Base-by-base conservation (phyloP, 805 yeast genomes). In the Ogataea zsoltii region DNA sequence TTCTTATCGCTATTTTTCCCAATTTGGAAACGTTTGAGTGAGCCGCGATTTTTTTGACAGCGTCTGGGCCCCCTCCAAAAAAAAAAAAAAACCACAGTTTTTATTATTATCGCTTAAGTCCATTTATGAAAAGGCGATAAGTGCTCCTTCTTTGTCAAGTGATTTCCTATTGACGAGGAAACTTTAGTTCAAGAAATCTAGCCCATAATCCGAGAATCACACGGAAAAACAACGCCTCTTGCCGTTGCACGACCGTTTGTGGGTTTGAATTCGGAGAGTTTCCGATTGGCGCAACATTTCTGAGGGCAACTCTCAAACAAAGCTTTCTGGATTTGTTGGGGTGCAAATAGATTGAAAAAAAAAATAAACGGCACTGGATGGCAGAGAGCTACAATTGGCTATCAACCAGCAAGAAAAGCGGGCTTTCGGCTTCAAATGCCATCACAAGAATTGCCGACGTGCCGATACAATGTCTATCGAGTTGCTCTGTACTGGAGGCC, bases 391-490 rank as follows among this genome's bases (percentile, higher is more conserved):
- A 16, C 36, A 46, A 25, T 17, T 41, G 48, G 4, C 44, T 41
- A 14, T 44, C 49, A 3, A 13, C 38, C 7, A 18, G 39, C 13
- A 42, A 38, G 13, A 42, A 42, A 19, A 31, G 35, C 6, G 46
- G 32, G n/a, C 17, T 42, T 9, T 33, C 42, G 2, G 25, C 52
- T 16, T 42, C 53, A 2, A 51, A 50, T 48, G 51, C 49, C 12
- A 52, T 61, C 37, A 46, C 60, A 2, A 50, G 58, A 39, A 57
- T 62, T 29, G 68, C 75, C 1, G 76, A 71, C 38, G 48, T 54
- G 1, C 71, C 76, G 3, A 57, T 68, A 2, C 63, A 63, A 38
- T 70, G 75, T 39, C 39, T 53, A 2, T 65, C 72, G 2, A 51
- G 57, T 13, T 67, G 65, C 16, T 46, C 67, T 0, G 67, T 69